Percentiles rank a stretch among this genome's conserved stretches.
These are phyloP conservation scores for Colletotrichum sp. DNA, from an alignment of 2,329 filamentous ascomycete genomes.

Conservation along the genomic window DNA sequence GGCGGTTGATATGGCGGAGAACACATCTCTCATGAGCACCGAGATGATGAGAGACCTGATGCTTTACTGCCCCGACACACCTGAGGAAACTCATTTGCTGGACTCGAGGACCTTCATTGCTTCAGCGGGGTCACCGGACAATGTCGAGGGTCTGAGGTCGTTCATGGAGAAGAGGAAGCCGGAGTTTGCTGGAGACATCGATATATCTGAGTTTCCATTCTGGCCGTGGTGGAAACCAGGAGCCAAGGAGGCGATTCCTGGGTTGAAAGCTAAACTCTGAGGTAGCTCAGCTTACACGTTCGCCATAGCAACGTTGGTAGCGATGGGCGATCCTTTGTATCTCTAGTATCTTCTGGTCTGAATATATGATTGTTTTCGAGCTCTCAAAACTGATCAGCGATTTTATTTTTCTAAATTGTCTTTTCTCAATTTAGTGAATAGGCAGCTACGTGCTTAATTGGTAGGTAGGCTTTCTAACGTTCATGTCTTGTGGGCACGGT, in stretches of 20 bases:
- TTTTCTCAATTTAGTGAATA: not conserved
- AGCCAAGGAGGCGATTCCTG: not conserved
- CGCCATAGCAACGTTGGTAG: rapidly evolving
- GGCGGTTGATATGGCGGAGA: not conserved
- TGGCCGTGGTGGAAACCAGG: not conserved
- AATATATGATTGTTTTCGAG: not conserved
- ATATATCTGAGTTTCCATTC: not conserved
- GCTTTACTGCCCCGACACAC: not conserved
- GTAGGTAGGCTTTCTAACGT: not conserved
- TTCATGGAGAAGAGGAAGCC: not conserved
- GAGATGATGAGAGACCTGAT: conserved; percentile 20
- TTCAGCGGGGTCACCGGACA: not conserved
- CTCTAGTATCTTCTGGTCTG: not conserved
- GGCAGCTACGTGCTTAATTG: not conserved
- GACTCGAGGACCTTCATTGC: not conserved
- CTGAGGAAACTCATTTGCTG: not conserved
- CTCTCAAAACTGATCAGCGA: not conserved
- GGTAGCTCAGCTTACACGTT: not conserved
- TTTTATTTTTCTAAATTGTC: not conserved
- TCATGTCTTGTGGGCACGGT: not conserved
- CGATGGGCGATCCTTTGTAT: not conserved
- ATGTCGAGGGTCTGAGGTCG: not conserved
- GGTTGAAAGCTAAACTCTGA: not conserved
- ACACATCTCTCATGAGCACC: conserved; percentile 8
- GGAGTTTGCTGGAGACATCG: not conserved